Percentiles rank a stretch among this genome's conserved stretches.
phyloP scores from a whole-genome alignment of 2,329 filamentous ascomycete species.

The Sporothrix luriei region DNA sequence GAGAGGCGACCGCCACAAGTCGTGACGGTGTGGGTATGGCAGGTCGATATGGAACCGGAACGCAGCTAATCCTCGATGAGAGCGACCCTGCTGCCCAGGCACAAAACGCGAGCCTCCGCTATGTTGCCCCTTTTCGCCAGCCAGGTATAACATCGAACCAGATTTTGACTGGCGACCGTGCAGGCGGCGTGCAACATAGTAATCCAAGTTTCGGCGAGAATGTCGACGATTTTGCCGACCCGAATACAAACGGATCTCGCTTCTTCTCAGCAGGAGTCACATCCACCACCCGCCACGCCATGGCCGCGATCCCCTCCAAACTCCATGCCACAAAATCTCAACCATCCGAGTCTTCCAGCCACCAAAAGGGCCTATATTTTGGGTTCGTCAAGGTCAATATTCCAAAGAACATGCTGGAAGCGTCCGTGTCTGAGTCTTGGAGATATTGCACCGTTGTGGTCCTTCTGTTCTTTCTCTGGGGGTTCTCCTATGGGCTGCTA shows the following conservation, averaged over 20 bases:
- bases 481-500: slow-evolving; percentile 83
- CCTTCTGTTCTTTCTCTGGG: slow-evolving; percentile 81
- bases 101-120: not conserved
- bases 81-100: not conserved
- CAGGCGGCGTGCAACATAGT: too few relatives aligned
- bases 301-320: not conserved
- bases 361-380: slow-evolving; percentile 48
- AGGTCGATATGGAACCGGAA: not conserved
- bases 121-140: not conserved
- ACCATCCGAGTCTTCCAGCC: not conserved
- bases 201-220: too few relatives aligned
- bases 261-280: not conserved
- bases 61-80: not conserved
- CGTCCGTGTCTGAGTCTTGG: slow-evolving; percentile 64
- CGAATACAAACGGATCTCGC: not conserved
- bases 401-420: slow-evolving; percentile 71
- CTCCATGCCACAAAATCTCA: not conserved
- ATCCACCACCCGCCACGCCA: slow-evolving; percentile 3
- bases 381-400: slow-evolving; percentile 73
- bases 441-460: slow-evolving; percentile 75
- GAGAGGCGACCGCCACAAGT: not conserved
- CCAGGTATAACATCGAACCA: not conserved
- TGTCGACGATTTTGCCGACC: not conserved
- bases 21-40: not conserved
- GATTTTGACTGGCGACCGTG: not conserved